Conservation (phyloP, 352 stramenopile genomes). For the Globisporangium radiosum region DNA sequence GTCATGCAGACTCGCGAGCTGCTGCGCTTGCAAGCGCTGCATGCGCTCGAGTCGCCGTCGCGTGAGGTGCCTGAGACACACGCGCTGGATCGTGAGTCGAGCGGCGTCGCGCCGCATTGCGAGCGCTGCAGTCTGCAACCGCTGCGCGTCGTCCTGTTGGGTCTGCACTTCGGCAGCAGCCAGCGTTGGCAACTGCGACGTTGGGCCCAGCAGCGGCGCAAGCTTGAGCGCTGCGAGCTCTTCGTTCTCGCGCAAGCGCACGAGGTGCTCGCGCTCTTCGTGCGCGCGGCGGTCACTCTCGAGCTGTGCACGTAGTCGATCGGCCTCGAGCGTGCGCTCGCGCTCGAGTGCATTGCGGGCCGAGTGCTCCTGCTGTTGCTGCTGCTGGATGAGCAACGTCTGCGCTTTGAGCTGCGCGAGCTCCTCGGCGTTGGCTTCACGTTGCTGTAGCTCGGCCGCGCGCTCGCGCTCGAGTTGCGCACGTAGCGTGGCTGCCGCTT, state of each 20-base stretch:
- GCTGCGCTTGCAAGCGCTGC: slow-evolving; percentile 34
- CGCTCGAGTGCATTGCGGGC: slow-evolving; percentile 33
- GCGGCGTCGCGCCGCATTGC: slow-evolving; percentile 48
- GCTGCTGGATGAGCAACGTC: slow-evolving; percentile 45
- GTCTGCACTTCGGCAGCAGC: no score
- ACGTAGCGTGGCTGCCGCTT: slow-evolving; percentile 35
- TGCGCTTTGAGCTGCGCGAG: slow-evolving; percentile 47
- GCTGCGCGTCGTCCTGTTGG: slow-evolving; percentile 30
- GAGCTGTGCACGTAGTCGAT: slow-evolving; percentile 34
- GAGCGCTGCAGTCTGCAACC: slow-evolving; percentile 31
- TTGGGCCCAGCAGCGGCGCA: slow-evolving; percentile 26
- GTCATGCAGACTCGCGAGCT: slow-evolving; percentile 45
- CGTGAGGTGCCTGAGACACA: slow-evolving; percentile 49
- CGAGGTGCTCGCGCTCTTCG: slow-evolving; percentile 34
- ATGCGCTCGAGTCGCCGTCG: slow-evolving; percentile 37
- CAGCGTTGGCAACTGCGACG: slow-evolving; percentile 6
- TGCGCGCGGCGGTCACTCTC: slow-evolving; percentile 34
- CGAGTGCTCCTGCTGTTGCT: slow-evolving; percentile 19
- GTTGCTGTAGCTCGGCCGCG: slow-evolving; percentile 35
- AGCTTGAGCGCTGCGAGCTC: slow-evolving; percentile 49
- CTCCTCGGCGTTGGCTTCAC: slow-evolving; percentile 44
- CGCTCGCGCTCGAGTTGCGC: slow-evolving; percentile 38
- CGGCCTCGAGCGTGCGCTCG: slow-evolving; percentile 23
- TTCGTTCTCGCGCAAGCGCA: slow-evolving; percentile 58
- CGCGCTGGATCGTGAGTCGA: slow-evolving; percentile 52